phyloP scores from a whole-genome alignment of 164 flowering plant species.

The Brasenia schreberi region DNA sequence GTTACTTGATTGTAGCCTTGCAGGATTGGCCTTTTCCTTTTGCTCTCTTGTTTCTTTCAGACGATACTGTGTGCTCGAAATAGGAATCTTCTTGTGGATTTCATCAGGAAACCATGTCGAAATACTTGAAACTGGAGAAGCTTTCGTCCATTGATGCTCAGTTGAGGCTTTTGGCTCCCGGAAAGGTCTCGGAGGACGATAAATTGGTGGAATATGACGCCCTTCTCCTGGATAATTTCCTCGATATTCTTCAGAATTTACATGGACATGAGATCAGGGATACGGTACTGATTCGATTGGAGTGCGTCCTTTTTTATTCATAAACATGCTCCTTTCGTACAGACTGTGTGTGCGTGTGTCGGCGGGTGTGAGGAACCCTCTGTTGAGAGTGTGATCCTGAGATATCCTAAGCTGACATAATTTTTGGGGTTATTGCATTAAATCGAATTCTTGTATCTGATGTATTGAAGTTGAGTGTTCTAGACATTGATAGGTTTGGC shows the following conservation, averaged over 20 bases:
- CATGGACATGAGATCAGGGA: constrained; percentile 90
- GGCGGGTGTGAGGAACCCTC: too few relatives aligned
- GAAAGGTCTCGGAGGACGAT: constrained; percentile 80
- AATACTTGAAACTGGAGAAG: constrained; percentile 31
- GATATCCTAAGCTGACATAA: too few relatives aligned
- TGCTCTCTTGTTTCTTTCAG: neutral
- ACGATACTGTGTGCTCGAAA: neutral
- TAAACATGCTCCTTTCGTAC: neutral
- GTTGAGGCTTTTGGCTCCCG: constrained; percentile 70
- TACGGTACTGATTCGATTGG: constrained; percentile 28
- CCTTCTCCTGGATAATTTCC: constrained; percentile 78
- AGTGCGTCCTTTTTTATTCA: neutral
- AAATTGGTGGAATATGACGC: constrained; percentile 92
- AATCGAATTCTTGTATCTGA: too few relatives aligned
- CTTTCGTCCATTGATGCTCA: constrained; percentile 90
- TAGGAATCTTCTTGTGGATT: neutral
- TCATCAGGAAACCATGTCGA: neutral
- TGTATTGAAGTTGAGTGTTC: too few relatives aligned
- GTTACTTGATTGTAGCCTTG: too few relatives aligned
- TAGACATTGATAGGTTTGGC: too few relatives aligned
- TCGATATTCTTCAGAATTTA: constrained; percentile 78
- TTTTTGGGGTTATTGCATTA: too few relatives aligned
- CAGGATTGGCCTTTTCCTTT: neutral
- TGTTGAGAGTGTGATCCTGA: too few relatives aligned
- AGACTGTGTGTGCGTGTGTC: neutral